Conservation (phyloP, 371 early-diverging fungal species). For the Mortierella sp. region DNA sequence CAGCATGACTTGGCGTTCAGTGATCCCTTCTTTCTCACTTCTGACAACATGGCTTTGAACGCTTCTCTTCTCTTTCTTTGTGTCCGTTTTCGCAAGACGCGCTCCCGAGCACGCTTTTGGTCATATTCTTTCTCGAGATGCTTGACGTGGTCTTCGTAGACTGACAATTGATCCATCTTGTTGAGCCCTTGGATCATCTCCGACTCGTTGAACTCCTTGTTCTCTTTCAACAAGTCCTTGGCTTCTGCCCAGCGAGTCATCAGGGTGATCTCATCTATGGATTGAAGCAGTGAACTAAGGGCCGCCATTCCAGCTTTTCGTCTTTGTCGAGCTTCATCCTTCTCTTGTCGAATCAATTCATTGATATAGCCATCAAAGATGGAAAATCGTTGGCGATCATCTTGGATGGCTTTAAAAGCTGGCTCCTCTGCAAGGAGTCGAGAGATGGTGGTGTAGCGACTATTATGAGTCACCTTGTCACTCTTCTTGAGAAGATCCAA, state of each 20-base stretch:
- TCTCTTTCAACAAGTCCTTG: slow-evolving; percentile 59
- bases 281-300: slow-evolving; percentile 64
- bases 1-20: slow-evolving; percentile 81
- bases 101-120: slow-evolving; percentile 52
- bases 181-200: slow-evolving; percentile 78
- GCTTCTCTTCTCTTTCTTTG: slow-evolving; percentile 79
- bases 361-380: slow-evolving; percentile 41
- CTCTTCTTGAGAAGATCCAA: slow-evolving; percentile 53
- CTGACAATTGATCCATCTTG: slow-evolving; percentile 80
- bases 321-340: slow-evolving; percentile 69
- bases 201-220: slow-evolving; percentile 62
- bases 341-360: slow-evolving; percentile 56
- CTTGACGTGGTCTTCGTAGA: slow-evolving; percentile 83
- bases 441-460: slow-evolving; percentile 44
- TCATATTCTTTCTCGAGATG: slow-evolving; percentile 71
- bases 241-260: slow-evolving; percentile 78
- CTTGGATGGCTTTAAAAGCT: slow-evolving; percentile 48
- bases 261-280: slow-evolving; percentile 71
- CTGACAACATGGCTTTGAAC: slow-evolving; percentile 71
- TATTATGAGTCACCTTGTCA: slow-evolving; percentile 45
- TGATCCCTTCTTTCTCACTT: slow-evolving; percentile 60
- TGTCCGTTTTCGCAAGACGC: slow-evolving; percentile 59
- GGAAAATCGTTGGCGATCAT: slow-evolving; percentile 38
- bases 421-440: slow-evolving; percentile 51
- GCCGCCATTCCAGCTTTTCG: slow-evolving; percentile 75